Conservation (phyloP, 371 early-diverging fungal genomes). For the Phascolomyces articulosus region DNA sequence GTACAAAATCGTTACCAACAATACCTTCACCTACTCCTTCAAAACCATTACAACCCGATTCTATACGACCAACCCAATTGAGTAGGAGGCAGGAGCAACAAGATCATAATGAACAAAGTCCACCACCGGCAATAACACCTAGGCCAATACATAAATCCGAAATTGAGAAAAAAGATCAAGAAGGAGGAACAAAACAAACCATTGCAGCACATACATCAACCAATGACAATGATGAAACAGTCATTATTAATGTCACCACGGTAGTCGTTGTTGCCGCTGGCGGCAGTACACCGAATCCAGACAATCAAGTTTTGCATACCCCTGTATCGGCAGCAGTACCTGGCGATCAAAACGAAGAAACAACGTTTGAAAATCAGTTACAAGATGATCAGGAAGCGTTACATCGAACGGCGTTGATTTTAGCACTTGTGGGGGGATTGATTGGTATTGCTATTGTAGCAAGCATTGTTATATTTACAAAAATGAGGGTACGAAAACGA, state of each 20-base stretch:
- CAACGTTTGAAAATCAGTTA: conserved; percentile 19
- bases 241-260: neutral
- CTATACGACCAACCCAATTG: too few species aligned
- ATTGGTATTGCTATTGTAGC: conserved; percentile 20
- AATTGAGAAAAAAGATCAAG: too few species aligned
- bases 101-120: neutral
- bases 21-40: neutral
- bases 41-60: too few species aligned
- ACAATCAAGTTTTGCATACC: neutral
- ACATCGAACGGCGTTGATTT: conserved; percentile 18
- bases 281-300: neutral
- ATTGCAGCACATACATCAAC: neutral
- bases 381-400: conserved; percentile 26
- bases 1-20: neutral
- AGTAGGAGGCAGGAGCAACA: neutral
- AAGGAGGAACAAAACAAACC: neutral
- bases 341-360: neutral
- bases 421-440: conserved; percentile 21
- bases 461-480: conserved; percentile 24
- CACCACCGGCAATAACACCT: too few species aligned
- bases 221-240: neutral
- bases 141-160: too few species aligned
- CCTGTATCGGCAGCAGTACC: neutral
- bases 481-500: conserved; percentile 16
- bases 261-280: neutral